Evolutionary conservation across 2,329 filamentous ascomycete genomes (phyloP).

Genomic region (Dactylellina haptotyla): DNA sequence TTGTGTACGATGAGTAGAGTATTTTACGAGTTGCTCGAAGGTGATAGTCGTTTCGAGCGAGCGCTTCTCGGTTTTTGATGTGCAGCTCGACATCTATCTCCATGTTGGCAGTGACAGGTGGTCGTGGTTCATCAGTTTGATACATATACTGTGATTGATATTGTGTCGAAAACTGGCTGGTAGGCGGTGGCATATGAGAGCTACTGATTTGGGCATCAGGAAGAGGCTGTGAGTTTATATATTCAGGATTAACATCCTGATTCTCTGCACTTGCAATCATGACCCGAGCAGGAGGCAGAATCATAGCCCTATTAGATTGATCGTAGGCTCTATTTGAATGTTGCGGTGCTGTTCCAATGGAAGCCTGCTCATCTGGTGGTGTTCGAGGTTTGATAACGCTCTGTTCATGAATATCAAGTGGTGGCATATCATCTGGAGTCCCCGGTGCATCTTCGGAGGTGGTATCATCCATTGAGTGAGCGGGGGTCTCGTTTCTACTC

Average conservation of each 20-base stretch:
- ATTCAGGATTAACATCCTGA: background rate
- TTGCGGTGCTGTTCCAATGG: too few species aligned
- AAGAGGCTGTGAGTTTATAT: background rate
- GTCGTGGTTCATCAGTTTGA: background rate
- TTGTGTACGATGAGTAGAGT: background rate
- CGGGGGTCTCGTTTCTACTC: too few species aligned
- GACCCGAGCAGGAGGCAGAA: too few species aligned
- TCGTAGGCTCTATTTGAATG: too few species aligned
- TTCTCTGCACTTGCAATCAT: too few species aligned
- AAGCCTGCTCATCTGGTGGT: too few species aligned
- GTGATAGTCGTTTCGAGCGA: background rate
- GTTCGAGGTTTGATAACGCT: too few species aligned
- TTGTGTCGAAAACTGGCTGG: background rate
- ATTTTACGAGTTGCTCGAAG: background rate
- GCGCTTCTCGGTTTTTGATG: background rate
- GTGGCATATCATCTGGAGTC: too few species aligned
- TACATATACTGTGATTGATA: background rate
- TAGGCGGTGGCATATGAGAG: background rate
- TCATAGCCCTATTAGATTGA: too few species aligned
- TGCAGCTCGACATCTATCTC: background rate
- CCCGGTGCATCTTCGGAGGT: too few species aligned
- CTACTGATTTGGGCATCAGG: background rate
- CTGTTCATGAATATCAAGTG: too few species aligned
- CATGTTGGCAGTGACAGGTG: background rate
- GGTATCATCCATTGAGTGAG: too few species aligned